These are phyloP conservation scores for Colletotrichum sp. DNA, from an alignment of 2,329 filamentous ascomycete genomes.

Conservation along the genomic window DNA sequence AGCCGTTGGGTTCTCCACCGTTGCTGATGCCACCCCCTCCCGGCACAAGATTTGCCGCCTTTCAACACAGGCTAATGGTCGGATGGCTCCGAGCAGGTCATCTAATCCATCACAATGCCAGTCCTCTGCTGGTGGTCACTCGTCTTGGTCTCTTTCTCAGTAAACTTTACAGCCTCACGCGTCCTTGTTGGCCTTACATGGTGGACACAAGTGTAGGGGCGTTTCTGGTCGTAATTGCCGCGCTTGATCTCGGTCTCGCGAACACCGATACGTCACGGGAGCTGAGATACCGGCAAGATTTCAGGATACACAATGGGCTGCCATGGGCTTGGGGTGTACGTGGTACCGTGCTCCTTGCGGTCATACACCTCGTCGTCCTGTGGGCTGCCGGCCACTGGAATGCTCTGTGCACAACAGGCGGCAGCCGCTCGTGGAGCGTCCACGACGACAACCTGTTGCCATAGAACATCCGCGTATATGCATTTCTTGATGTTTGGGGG, in stretches of 20 bases:
- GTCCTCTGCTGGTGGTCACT: conserved; percentile 39
- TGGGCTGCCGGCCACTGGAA: conserved; percentile 39
- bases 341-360: conserved; percentile 34
- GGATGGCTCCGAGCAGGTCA: conserved; percentile 39
- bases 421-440: neutral
- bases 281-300: neutral
- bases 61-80: conserved; percentile 39
- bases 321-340: conserved; percentile 33
- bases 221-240: conserved; percentile 72
- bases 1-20: conserved; percentile 36
- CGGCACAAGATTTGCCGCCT: conserved; percentile 34
- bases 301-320: neutral
- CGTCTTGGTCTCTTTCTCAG: conserved; percentile 69
- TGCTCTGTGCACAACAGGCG: conserved; percentile 33
- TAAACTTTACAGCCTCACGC: conserved; percentile 70
- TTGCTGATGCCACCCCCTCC: conserved; percentile 56
- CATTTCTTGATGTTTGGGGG: neutral
- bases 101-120: conserved; percentile 29
- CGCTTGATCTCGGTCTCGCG: conserved; percentile 63
- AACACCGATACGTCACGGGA: neutral
- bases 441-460: neutral
- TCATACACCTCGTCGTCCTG: conserved; percentile 36
- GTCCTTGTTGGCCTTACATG: conserved; percentile 75
- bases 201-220: conserved; percentile 69
- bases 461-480: neutral